Base-by-base conservation (phyloP, 495 filamentous ascomycete species). In the Astrothelium macrocarpum region DNA sequence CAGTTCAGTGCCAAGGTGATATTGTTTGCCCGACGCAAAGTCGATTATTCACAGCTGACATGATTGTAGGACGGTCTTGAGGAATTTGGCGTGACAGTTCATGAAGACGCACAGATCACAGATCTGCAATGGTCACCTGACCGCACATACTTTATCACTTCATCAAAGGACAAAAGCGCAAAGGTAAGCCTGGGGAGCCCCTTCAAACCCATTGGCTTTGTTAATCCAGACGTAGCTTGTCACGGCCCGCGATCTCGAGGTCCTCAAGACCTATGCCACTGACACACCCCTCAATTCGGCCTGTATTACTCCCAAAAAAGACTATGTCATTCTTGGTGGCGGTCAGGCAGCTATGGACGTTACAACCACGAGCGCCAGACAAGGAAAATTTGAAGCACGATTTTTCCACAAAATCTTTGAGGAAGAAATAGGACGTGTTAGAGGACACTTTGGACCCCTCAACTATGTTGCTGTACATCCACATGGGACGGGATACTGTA, bases 351-450 rank as follows among this genome's bases (percentile, higher is more conserved):
- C 94, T 70, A 96, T 96, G 90, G 94, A 97, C 76, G 94, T 98
- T 75, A 98, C 94, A n/a, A 95, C 89, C 20, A 98, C 94, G 45
- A 87, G 86, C 31, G 85, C 90, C 12, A 84, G 94, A 59, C 94
- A 97, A 77, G 94, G 94, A 76, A 97, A 97, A 78, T 98, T 98
- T 81, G 94, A 98, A 76, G 95, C 94, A 28, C 84, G 94, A 60
- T 97, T 98, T 82, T 98, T 95, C 81, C 94, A 98, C 84, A 96
- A 93, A 81, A 85, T 98, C 71, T 97, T 98, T 75, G 91, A 95
- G 77, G 93, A 97, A 74, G 94, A 98, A 81, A 95, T 97, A 74
- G 95, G 94, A 66, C 85, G 94, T 76, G 94, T 98, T 67, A 82
- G 90, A 69, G 94, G 94, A 56, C 94, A 98, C 77, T 98, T 98